Conservation (phyloP, 257 asterid genomes). For the Echium plantagineum region DNA sequence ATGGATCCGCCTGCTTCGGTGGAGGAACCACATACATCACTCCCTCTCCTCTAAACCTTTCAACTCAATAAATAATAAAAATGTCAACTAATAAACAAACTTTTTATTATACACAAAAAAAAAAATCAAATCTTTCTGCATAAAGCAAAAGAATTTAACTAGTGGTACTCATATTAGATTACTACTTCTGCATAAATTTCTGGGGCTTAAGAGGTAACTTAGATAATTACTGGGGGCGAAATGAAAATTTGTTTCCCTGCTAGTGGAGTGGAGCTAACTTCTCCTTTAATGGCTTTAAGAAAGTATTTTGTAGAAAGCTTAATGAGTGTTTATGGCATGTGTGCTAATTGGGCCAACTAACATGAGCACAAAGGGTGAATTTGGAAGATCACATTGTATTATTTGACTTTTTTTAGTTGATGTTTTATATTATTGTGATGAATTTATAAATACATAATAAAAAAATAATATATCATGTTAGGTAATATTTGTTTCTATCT, state of each 20-base stretch:
- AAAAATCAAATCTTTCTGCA: neutral
- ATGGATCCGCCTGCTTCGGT: constrained; percentile 62
- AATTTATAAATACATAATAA: no score
- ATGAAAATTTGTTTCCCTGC: neutral
- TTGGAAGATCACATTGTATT: constrained; percentile 13
- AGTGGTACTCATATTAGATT: neutral
- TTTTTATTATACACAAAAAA: neutral
- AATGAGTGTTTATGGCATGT: constrained; percentile 3
- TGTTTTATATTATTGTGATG: no score
- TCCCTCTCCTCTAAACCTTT: constrained; percentile 9
- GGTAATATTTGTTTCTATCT: no score
- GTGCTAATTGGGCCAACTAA: constrained; percentile 30
- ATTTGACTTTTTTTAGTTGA: no score
- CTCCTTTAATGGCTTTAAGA: constrained; percentile 2
- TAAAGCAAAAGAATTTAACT: no score
- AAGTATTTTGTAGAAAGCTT: neutral
- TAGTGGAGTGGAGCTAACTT: neutral
- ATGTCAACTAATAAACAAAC: constrained; percentile 8
- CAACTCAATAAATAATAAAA: constrained; percentile 22
- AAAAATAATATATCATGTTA: no score
- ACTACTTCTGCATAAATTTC: neutral
- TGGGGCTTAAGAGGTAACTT: neutral
- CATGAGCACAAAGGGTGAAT: constrained; percentile 34
- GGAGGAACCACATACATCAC: constrained; percentile 86
- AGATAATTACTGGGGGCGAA: no score